phyloP scores from a whole-genome alignment of 169 alveolate genomes.

The Cryptosporidium muris region DNA sequence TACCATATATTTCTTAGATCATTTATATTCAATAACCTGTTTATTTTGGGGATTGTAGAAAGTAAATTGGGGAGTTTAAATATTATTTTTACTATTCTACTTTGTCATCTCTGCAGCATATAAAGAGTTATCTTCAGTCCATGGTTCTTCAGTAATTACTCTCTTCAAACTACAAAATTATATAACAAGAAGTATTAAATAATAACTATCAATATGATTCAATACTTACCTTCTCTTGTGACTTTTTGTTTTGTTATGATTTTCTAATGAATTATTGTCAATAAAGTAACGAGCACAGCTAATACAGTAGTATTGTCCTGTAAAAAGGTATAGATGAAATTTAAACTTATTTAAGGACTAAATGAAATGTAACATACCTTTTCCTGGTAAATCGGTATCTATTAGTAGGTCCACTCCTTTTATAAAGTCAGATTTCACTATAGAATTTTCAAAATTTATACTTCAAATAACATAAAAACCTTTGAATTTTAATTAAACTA shows the following conservation, averaged over 20 bases:
- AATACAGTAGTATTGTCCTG: conserved; percentile 65
- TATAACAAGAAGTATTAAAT: background rate
- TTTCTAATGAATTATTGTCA: conserved; percentile 24
- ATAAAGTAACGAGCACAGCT: conserved; percentile 61
- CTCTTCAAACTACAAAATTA: conserved; percentile 21
- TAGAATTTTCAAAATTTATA: background rate
- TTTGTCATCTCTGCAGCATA: conserved; percentile 67
- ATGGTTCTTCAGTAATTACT: conserved; percentile 62
- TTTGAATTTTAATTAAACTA: background rate
- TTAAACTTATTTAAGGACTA: background rate
- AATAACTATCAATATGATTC: background rate
- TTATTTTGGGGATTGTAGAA: too few relatives aligned
- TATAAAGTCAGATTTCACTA: conserved; percentile 35
- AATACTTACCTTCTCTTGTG: conserved; percentile 65
- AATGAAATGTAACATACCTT: conserved; percentile 17
- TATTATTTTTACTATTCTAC: background rate
- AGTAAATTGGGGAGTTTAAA: too few relatives aligned
- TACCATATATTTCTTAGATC: too few relatives aligned
- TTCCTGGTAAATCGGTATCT: conserved; percentile 61
- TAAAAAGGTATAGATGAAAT: background rate
- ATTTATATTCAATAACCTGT: too few relatives aligned
- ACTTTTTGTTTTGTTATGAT: conserved; percentile 53
- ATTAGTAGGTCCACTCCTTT: conserved; percentile 66
- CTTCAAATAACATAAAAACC: background rate
- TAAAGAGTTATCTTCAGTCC: conserved; percentile 64